Percentiles rank a stretch among this genome's conserved stretches.
Conservation (phyloP, 176 grass and related monocot genomes). For the Themeda triandra region DNA sequence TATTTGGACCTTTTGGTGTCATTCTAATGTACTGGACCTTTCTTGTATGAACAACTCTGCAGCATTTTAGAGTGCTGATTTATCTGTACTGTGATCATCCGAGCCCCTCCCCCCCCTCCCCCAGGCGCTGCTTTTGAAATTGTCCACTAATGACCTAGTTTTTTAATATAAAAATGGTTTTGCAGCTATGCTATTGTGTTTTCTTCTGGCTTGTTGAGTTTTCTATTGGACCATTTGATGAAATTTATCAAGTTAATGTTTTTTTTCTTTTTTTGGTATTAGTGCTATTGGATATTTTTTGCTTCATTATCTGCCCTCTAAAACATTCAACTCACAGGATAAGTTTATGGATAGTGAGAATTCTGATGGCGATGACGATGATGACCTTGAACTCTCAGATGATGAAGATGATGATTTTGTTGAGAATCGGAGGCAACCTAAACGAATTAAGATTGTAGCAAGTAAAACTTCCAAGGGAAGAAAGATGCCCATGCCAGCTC, state of each 20-base stretch:
- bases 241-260: not conserved
- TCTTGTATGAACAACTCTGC: not conserved
- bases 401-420: constrained; percentile 75
- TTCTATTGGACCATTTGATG: not conserved
- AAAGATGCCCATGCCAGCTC: constrained; percentile 51
- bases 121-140: too few species aligned
- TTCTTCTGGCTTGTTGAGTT: constrained; percentile 10
- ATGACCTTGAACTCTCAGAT: constrained; percentile 72
- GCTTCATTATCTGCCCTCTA: not conserved
- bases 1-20: constrained; percentile 15
- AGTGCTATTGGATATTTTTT: constrained; percentile 1
- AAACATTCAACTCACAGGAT: constrained; percentile 42
- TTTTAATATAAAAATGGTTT: not conserved
- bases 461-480: constrained; percentile 52
- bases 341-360: constrained; percentile 77
- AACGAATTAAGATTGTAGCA: constrained; percentile 58
- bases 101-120: not conserved
- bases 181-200: not conserved
- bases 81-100: not conserved
- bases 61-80: constrained; percentile 8
- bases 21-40: not conserved
- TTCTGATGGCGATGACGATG: constrained; percentile 58
- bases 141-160: not conserved
- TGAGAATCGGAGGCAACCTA: constrained; percentile 49
- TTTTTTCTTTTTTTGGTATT: not conserved